These are phyloP conservation scores for Saturnispora silvae DNA, from an alignment of 805 yeast genomes.

Conservation along the genomic window DNA sequence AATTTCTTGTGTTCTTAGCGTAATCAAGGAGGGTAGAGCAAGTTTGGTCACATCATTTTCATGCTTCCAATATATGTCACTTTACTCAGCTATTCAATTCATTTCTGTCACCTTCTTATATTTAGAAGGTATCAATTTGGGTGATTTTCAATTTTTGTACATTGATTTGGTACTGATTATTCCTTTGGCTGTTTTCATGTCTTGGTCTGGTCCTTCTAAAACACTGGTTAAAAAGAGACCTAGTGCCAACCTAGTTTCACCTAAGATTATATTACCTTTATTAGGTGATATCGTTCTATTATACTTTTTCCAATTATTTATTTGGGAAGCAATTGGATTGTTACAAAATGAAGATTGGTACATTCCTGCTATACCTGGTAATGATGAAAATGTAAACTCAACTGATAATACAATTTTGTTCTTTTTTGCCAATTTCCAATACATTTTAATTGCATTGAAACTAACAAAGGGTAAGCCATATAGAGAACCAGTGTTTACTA, in stretches of 20 bases:
- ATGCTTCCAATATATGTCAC: slow-evolving; percentile 95
- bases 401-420: slow-evolving; percentile 87
- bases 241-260: slow-evolving; percentile 85
- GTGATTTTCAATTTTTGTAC: slow-evolving; percentile 93
- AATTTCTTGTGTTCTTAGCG: slow-evolving; percentile 84
- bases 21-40: slow-evolving; percentile 90
- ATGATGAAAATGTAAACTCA: slow-evolving; percentile 70
- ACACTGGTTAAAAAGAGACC: slow-evolving; percentile 65
- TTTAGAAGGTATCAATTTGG: slow-evolving; percentile 82
- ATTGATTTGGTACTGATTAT: slow-evolving; percentile 84
- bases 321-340: slow-evolving; percentile 46
- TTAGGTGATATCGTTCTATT: slow-evolving; percentile 64
- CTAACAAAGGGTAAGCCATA: slow-evolving; percentile 91
- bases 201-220: slow-evolving; percentile 82
- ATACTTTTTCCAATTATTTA: slow-evolving; percentile 49
- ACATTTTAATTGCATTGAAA: slow-evolving; percentile 73
- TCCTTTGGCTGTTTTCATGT: slow-evolving; percentile 94
- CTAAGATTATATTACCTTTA: slow-evolving; percentile 75
- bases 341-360: slow-evolving; percentile 59
- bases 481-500: slow-evolving; percentile 61
- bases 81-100: slow-evolving; percentile 94
- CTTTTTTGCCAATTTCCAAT: slow-evolving; percentile 76
- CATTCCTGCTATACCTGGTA: slow-evolving; percentile 67
- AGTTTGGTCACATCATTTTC: slow-evolving; percentile 91
- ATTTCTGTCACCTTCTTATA: slow-evolving; percentile 77